phyloP scores from a whole-genome alignment of 116 monocot species.

The Cymodocea nodosa region DNA sequence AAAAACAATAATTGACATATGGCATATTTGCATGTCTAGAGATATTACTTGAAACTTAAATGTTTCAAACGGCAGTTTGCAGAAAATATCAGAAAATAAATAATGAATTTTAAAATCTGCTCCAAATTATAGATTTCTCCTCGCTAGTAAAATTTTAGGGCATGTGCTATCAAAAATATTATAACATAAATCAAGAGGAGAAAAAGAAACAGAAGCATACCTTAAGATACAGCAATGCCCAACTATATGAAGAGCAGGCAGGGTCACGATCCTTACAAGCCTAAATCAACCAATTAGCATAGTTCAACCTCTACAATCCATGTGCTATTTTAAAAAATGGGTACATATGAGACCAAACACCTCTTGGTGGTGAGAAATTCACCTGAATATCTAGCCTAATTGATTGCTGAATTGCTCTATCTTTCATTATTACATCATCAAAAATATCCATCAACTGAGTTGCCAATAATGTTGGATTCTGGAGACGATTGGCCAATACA shows the following conservation, averaged over 20 bases:
- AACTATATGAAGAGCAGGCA: conserved; percentile 73
- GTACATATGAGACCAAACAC: too few relatives aligned
- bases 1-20: too few relatives aligned
- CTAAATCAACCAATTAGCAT: conserved; percentile 12
- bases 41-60: too few relatives aligned
- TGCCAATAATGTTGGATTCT: conserved; percentile 61
- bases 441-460: conserved; percentile 88
- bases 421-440: conserved; percentile 60
- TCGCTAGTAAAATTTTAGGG: too few relatives aligned
- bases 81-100: too few relatives aligned
- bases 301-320: not conserved
- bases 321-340: too few relatives aligned
- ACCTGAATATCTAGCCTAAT: conserved; percentile 88
- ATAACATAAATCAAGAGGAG: too few relatives aligned
- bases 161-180: too few relatives aligned
- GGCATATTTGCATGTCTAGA: too few relatives aligned
- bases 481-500: conserved; percentile 85
- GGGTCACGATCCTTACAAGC: conserved; percentile 85
- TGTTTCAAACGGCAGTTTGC: too few relatives aligned
- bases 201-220: conserved; percentile 24
- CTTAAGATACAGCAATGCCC: conserved; percentile 81
- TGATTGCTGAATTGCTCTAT: conserved; percentile 50
- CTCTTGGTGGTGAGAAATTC: not conserved
- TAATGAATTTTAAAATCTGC: too few relatives aligned
- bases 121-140: too few relatives aligned